Evolutionary conservation across 1,284 basidiomycete species (phyloP).

Genomic region (Tetrapyrgos nigripes): DNA sequence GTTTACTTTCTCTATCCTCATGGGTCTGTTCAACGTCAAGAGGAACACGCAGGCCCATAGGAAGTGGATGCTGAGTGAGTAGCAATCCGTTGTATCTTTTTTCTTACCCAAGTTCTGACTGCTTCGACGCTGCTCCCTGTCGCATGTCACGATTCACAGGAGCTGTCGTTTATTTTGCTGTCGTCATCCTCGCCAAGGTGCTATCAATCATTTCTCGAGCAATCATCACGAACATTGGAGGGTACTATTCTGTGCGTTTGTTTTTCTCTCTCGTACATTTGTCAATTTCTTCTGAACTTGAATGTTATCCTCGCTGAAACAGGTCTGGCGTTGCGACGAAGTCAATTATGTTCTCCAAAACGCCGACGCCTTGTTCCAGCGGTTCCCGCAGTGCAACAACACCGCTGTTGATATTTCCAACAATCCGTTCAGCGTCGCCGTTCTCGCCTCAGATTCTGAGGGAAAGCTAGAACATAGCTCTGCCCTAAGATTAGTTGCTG

Average conservation of each 20-base stretch:
- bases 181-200: conserved; percentile 25
- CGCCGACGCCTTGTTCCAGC: conserved; percentile 3
- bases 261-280: background rate
- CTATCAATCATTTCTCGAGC: conserved; percentile 21
- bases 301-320: background rate
- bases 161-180: conserved; percentile 27
- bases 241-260: conserved; percentile 28
- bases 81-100: no score
- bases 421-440: conserved; percentile 21
- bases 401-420: conserved; percentile 13
- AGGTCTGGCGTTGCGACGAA: conserved; percentile 37
- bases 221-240: conserved; percentile 28
- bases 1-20: conserved; percentile 20
- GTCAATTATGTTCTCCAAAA: conserved; percentile 23
- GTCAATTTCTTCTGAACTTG: background rate
- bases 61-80: conserved; percentile 36
- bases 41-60: conserved; percentile 30
- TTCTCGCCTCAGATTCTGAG: conserved; percentile 22
- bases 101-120: background rate
- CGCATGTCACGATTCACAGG: conserved; percentile 15
- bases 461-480: conserved; percentile 21
- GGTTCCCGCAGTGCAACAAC: conserved; percentile 27
- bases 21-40: conserved; percentile 30
- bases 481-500: conserved; percentile 22
- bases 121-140: background rate